phyloP scores from a whole-genome alignment of 1,284 basidiomycete species.

The Thecaphora frezii region DNA sequence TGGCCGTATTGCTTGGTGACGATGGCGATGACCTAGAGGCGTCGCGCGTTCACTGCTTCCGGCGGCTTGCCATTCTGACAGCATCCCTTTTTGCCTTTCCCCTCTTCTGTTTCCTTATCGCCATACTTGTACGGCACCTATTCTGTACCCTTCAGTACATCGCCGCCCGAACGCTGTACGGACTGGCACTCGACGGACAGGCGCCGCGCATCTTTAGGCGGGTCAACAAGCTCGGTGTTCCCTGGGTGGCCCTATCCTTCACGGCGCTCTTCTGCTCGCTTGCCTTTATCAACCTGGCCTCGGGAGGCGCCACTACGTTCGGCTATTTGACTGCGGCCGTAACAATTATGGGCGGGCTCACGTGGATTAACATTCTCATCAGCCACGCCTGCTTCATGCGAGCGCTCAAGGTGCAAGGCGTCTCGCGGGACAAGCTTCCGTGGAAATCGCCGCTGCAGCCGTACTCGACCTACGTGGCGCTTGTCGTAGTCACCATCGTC shows the following conservation, averaged over 20 bases:
- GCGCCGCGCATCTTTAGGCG: constrained; percentile 64
- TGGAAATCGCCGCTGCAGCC: constrained; percentile 41
- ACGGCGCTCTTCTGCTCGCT: constrained; percentile 67
- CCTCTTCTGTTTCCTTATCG: constrained; percentile 61
- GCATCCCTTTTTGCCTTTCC: constrained; percentile 58
- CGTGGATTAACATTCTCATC: constrained; percentile 67
- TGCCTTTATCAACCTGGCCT: constrained; percentile 68
- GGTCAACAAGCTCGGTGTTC: constrained; percentile 63
- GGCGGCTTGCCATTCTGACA: constrained; percentile 67
- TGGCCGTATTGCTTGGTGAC: too few species aligned
- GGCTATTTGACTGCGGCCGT: constrained; percentile 24
- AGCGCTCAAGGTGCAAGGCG: constrained; percentile 75
- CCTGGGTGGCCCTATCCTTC: constrained; percentile 62
- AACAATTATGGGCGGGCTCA: constrained; percentile 64
- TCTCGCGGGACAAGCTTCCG: constrained; percentile 70
- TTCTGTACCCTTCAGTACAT: constrained; percentile 60
- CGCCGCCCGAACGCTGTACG: constrained; percentile 64
- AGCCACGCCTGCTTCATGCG: constrained; percentile 78
- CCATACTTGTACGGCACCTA: neutral
- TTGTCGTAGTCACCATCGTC: constrained; percentile 66
- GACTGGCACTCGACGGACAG: constrained; percentile 64
- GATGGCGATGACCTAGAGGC: too few species aligned
- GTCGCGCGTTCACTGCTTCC: constrained; percentile 72
- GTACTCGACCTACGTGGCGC: constrained; percentile 65
- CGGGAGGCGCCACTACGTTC: constrained; percentile 63